Evolutionary conservation across 2,329 filamentous ascomycete genomes (phyloP).

Genomic region (Mariannaea elegans): DNA sequence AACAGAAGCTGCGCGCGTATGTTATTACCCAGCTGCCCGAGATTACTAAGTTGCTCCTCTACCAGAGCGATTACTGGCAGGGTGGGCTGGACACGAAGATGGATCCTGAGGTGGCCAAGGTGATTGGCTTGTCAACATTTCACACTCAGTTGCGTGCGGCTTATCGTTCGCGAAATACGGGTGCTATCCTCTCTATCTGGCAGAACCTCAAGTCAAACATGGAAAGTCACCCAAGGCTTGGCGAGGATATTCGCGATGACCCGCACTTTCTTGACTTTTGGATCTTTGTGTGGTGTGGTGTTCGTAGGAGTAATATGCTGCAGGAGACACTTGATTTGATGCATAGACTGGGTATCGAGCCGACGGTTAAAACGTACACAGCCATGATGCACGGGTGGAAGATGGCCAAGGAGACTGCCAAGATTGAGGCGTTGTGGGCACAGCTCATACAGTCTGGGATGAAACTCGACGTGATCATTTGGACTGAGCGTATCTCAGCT

Average conservation of each 20-base stretch:
- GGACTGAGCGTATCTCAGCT: slow-evolving; percentile 75
- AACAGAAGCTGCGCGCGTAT: slow-evolving; percentile 37
- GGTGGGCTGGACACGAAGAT: slow-evolving; percentile 3
- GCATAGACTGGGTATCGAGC: slow-evolving; percentile 58
- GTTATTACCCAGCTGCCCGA: slow-evolving; percentile 42
- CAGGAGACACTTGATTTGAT: slow-evolving; percentile 54
- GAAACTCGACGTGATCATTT: slow-evolving; percentile 70
- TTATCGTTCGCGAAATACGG: slow-evolving; percentile 41
- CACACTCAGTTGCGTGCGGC: slow-evolving; percentile 44
- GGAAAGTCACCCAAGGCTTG: slow-evolving; percentile 35
- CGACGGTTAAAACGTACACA: slow-evolving; percentile 74
- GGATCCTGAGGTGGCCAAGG: slow-evolving; percentile 11
- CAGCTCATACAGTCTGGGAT: slow-evolving; percentile 66
- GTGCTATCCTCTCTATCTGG: slow-evolving; percentile 46
- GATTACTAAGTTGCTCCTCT: slow-evolving; percentile 35
- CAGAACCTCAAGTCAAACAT: slow-evolving; percentile 41
- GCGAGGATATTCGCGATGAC: slow-evolving; percentile 42
- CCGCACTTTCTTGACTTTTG: slow-evolving; percentile 51
- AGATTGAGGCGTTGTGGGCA: slow-evolving; percentile 73
- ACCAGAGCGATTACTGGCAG: slow-evolving; percentile 35
- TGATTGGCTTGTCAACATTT: slow-evolving; percentile 27
- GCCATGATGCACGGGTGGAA: slow-evolving; percentile 77
- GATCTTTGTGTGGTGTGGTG: slow-evolving; percentile 51
- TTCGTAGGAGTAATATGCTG: slow-evolving; percentile 40
- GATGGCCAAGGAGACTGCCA: slow-evolving; percentile 64